Percentiles rank a stretch among this genome's conserved stretches.
These are phyloP conservation scores for Leccinellum luteum DNA, from an alignment of 768 basidiomycete genomes.

Conservation along the genomic window DNA sequence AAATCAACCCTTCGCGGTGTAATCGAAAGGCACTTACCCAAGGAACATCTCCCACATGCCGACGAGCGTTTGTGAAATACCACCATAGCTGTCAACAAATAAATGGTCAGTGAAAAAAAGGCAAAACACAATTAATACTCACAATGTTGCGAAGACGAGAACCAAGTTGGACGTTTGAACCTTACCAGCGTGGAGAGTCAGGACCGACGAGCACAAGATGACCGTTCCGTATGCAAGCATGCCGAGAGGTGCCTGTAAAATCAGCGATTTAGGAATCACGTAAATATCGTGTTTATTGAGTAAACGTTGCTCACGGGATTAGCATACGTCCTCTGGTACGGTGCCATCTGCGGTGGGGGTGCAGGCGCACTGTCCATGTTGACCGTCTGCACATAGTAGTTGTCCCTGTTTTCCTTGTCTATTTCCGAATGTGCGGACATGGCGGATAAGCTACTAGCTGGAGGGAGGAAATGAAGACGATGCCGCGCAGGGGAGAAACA, in stretches of 20 bases:
- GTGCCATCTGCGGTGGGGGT: slow-evolving; percentile 20
- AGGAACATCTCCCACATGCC: slow-evolving; percentile 34
- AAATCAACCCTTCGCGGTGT: not conserved
- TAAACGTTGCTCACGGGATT: slow-evolving; percentile 19
- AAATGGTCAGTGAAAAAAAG: not conserved
- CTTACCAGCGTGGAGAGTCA: slow-evolving; percentile 21
- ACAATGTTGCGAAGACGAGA: slow-evolving; percentile 30
- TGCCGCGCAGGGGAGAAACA: not conserved
- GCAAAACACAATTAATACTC: not conserved
- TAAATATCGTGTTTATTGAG: not conserved
- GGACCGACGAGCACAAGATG: slow-evolving; percentile 28
- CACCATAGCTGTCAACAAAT: slow-evolving; percentile 24
- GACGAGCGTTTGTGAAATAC: slow-evolving; percentile 29
- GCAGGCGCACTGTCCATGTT: slow-evolving; percentile 15
- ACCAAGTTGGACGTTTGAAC: slow-evolving; percentile 25
- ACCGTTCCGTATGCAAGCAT: slow-evolving; percentile 31
- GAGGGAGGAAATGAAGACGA: not conserved
- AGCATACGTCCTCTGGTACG: slow-evolving; percentile 26
- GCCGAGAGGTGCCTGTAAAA: slow-evolving; percentile 24
- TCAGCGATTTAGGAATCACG: not conserved
- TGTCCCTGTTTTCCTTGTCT: slow-evolving; percentile 24
- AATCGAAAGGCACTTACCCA: slow-evolving; percentile 15
- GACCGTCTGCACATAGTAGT: slow-evolving; percentile 29
- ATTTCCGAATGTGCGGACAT: slow-evolving; percentile 22
- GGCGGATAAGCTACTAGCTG: not conserved